Conservation (phyloP, 108 stramenopile species). For the Pseudonitzschia delicatissima region DNA sequence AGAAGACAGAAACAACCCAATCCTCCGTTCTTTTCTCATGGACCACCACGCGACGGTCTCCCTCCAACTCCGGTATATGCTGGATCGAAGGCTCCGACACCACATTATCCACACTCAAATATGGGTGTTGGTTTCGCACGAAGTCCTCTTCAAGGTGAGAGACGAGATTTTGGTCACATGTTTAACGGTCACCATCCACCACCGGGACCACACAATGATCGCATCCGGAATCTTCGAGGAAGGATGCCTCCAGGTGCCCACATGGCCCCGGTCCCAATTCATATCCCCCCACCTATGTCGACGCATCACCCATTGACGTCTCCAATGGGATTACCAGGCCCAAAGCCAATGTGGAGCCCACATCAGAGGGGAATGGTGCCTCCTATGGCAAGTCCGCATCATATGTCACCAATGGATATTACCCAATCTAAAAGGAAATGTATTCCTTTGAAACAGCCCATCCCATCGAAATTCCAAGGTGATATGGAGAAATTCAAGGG, state of each 20-base stretch:
- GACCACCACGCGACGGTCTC: conserved; percentile 19
- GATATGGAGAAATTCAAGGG: conserved; percentile 76
- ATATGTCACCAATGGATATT: conserved; percentile 56
- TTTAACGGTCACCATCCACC: conserved; percentile 34
- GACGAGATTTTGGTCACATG: conserved; percentile 30
- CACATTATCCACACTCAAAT: conserved; percentile 26
- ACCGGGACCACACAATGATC: conserved; percentile 43
- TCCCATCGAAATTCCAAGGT: conserved; percentile 87
- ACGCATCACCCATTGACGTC: conserved; percentile 76
- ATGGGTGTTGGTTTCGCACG: conserved; percentile 31
- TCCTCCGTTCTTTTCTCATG: conserved; percentile 13
- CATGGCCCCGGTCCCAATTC: conserved; percentile 58
- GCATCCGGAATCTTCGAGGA: conserved; percentile 82
- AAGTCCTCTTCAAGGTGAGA: conserved; percentile 44
- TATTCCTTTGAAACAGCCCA: conserved; percentile 67
- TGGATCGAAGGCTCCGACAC: conserved; percentile 30
- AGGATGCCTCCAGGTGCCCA: conserved; percentile 53
- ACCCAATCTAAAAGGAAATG: conserved; percentile 78
- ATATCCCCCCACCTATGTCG: conserved; percentile 66
- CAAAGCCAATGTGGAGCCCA: conserved; percentile 45
- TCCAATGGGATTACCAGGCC: conserved; percentile 51
- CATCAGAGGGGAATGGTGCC: conserved; percentile 40
- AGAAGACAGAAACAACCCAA: conserved; percentile 5
- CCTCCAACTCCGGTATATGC: conserved; percentile 47
- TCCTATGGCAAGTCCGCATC: conserved; percentile 35